These are phyloP conservation scores for Microascus cirrosus DNA, from an alignment of 2,329 filamentous ascomycete species.

Conservation along the genomic window DNA sequence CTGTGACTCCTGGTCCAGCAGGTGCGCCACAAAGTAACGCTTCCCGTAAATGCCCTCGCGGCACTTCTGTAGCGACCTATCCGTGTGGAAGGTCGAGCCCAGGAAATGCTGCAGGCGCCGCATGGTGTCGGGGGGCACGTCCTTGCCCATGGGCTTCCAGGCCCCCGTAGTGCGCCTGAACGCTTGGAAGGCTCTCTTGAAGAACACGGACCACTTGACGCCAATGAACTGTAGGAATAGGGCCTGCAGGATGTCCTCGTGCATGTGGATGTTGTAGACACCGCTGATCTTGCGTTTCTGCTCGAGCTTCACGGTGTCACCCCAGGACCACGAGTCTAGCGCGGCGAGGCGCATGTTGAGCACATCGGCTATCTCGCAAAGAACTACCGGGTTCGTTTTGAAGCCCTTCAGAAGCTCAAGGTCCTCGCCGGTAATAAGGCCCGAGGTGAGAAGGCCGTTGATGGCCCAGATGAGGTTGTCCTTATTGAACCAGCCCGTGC, in stretches of 20 bases:
- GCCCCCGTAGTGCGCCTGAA: conserved; percentile 19
- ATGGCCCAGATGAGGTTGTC: conserved; percentile 25
- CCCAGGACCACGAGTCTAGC: conserved; percentile 35
- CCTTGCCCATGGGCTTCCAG: conserved; percentile 20
- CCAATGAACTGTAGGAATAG: conserved; percentile 40
- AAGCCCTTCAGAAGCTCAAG: conserved; percentile 30
- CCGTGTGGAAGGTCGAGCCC: conserved; percentile 7
- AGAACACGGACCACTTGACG: conserved; percentile 30
- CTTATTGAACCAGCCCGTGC: conserved; percentile 21
- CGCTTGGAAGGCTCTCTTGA: conserved; percentile 23
- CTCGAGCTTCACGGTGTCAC: conserved; percentile 24
- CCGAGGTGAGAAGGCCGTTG: conserved; percentile 27
- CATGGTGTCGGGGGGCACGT: conserved; percentile 18
- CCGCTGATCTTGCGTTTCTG: conserved; percentile 36
- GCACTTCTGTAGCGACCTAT: conserved; percentile 14
- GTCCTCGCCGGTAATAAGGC: conserved; percentile 30
- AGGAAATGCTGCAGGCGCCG: conserved; percentile 23
- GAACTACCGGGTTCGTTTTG: conserved; percentile 24
- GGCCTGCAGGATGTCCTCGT: conserved; percentile 38
- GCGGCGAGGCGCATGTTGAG: conserved; percentile 37
- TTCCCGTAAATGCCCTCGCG: conserved; percentile 20
- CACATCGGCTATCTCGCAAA: conserved; percentile 38
- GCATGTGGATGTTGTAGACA: conserved; percentile 36
- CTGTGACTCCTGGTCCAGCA: conserved; percentile 21
- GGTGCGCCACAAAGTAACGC: conserved; percentile 33